A percentile compares a stretch with the other conserved stretches of the same genome.
Conservation (phyloP, 306 rosid species). For the Vachellia pachyceras region DNA sequence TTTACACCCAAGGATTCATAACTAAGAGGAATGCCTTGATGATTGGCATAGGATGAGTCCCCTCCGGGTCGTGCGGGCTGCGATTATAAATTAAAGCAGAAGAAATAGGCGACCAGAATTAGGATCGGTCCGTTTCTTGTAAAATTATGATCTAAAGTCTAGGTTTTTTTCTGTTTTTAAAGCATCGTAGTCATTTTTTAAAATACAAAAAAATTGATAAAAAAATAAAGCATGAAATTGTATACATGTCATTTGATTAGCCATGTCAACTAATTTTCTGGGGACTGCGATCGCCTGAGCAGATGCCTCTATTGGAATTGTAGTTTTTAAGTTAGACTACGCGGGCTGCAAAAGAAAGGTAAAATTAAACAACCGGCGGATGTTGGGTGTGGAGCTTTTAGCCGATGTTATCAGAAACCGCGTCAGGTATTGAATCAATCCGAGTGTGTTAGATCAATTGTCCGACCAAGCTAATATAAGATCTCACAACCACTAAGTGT, state of each 20-base stretch:
- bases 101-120: slow-evolving; percentile 6
- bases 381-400: no score
- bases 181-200: neutral
- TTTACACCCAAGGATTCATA: slow-evolving; percentile 2
- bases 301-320: no score
- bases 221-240: slow-evolving; percentile 35
- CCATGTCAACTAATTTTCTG: neutral
- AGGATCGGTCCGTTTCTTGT: neutral
- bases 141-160: neutral
- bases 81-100: slow-evolving; percentile 34
- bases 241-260: neutral
- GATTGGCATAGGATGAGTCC: slow-evolving; percentile 16
- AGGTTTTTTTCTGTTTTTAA: neutral
- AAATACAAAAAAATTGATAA: neutral
- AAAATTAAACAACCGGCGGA: no score
- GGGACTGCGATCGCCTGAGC: neutral
- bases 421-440: no score
- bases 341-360: no score
- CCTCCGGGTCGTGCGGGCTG: slow-evolving; percentile 18
- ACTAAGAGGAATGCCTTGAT: neutral
- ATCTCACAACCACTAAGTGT: no score
- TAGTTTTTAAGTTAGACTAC: no score
- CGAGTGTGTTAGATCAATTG: no score
- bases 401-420: no score
- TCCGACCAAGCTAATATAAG: no score